A percentile compares a stretch with the other conserved stretches of the same genome.
Evolutionary conservation across 108 stramenopile species (phyloP).

Genomic region (Seminavis robusta): DNA sequence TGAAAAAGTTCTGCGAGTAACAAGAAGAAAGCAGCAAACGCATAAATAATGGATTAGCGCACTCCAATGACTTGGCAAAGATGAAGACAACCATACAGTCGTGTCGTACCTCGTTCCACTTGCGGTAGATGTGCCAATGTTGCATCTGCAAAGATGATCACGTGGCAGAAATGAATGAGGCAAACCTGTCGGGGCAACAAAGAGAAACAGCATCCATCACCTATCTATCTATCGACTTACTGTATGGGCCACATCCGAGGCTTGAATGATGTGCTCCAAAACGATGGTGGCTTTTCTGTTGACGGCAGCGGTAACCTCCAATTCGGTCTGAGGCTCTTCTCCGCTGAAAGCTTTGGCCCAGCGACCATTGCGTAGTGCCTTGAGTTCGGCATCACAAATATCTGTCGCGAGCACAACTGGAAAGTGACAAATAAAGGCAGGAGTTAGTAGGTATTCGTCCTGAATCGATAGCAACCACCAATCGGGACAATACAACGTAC

Average conservation of each 20-base stretch:
- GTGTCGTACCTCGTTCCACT: too few relatives aligned
- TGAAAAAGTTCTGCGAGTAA: conserved; percentile 21
- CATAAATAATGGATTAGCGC: neutral
- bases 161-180: neutral
- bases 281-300: conserved; percentile 33
- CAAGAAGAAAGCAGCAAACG: neutral
- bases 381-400: conserved; percentile 11
- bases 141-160: too few relatives aligned
- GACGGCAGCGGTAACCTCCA: neutral
- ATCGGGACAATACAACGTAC: too few relatives aligned
- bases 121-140: too few relatives aligned
- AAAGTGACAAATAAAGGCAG: neutral
- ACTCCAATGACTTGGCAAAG: neutral
- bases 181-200: neutral
- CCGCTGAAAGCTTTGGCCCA: conserved; percentile 13
- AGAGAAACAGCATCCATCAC: neutral
- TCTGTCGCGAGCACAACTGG: conserved; percentile 12
- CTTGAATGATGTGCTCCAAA: conserved; percentile 42
- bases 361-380: conserved; percentile 9
- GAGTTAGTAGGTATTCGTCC: neutral
- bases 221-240: conserved; percentile 25
- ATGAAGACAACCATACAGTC: neutral
- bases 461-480: too few relatives aligned
- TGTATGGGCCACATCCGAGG: conserved; percentile 40
- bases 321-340: neutral